Conservation (phyloP, 1,284 basidiomycete species). For the Xerocomus amazonicus region DNA sequence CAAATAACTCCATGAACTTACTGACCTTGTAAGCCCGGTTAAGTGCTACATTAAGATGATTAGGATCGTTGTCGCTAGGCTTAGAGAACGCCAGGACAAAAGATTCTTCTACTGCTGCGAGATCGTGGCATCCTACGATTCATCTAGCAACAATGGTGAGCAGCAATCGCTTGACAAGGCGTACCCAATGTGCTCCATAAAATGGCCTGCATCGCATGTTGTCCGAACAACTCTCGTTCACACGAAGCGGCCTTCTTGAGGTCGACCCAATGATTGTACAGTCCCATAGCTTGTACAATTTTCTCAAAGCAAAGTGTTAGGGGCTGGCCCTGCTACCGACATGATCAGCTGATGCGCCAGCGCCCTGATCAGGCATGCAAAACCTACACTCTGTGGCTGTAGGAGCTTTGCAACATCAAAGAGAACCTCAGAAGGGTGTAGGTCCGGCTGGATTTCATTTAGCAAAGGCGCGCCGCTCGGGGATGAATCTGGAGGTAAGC, state of each 20-base stretch:
- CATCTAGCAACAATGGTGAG: conserved; percentile 4
- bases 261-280: conserved; percentile 69
- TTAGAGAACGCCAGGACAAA: conserved; percentile 66
- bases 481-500: conserved; percentile 48
- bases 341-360: conserved; percentile 14
- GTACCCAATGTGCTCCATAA: conserved; percentile 69
- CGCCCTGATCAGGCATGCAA: background rate
- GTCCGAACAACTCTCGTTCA: conserved; percentile 63
- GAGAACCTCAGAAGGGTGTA: conserved; percentile 72
- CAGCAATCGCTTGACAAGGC: background rate
- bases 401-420: conserved; percentile 48
- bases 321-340: conserved; percentile 60
- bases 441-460: conserved; percentile 72
- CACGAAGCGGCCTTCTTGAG: conserved; percentile 45
- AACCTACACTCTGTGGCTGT: conserved; percentile 31
- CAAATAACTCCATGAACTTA: conserved; percentile 11
- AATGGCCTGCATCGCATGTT: conserved; percentile 68
- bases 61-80: conserved; percentile 55
- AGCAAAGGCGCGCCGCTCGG: conserved; percentile 45
- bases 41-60: conserved; percentile 54
- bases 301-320: conserved; percentile 64
- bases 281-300: conserved; percentile 60
- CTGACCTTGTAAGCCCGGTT: conserved; percentile 63
- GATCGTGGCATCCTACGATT: conserved; percentile 56
- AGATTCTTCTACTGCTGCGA: conserved; percentile 65